These are phyloP conservation scores for Gomphus bonarii DNA, from an alignment of 1,284 basidiomycete species.

Conservation along the genomic window DNA sequence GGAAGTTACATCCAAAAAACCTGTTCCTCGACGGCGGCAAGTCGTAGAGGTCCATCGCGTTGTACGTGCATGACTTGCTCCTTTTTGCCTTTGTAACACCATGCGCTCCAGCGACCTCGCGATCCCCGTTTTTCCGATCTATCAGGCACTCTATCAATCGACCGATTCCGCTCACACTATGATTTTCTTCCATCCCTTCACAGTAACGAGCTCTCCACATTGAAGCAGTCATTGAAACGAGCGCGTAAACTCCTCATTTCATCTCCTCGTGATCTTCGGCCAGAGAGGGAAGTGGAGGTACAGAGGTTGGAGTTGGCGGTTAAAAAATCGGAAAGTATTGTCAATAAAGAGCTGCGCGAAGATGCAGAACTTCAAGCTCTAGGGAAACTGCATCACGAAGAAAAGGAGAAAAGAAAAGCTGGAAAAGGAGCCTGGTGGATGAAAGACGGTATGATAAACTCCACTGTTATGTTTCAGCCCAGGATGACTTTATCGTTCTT, in stretches of 20 bases:
- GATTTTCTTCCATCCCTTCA: conserved; percentile 69
- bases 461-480: conserved; percentile 11
- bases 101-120: conserved; percentile 48
- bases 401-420: conserved; percentile 59
- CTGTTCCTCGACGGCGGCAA: conserved; percentile 69
- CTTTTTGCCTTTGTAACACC: not conserved
- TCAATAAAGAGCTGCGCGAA: conserved; percentile 69
- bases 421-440: conserved; percentile 85
- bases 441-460: conserved; percentile 59
- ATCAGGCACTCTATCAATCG: conserved; percentile 58
- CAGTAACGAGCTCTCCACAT: conserved; percentile 51
- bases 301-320: conserved; percentile 68
- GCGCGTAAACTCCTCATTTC: conserved; percentile 59
- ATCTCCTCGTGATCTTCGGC: conserved; percentile 54
- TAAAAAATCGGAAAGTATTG: conserved; percentile 66
- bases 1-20: conserved; percentile 79
- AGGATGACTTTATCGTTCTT: not conserved
- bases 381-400: conserved; percentile 48
- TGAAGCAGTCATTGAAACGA: conserved; percentile 57
- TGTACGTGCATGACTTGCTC: conserved; percentile 31
- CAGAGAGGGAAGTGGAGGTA: conserved; percentile 62
- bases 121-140: conserved; percentile 86
- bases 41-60: conserved; percentile 63
- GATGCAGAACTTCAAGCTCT: conserved; percentile 61
- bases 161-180: conserved; percentile 70